phyloP scores from a whole-genome alignment of 2,329 filamentous ascomycete genomes.

The Nemania abortiva region DNA sequence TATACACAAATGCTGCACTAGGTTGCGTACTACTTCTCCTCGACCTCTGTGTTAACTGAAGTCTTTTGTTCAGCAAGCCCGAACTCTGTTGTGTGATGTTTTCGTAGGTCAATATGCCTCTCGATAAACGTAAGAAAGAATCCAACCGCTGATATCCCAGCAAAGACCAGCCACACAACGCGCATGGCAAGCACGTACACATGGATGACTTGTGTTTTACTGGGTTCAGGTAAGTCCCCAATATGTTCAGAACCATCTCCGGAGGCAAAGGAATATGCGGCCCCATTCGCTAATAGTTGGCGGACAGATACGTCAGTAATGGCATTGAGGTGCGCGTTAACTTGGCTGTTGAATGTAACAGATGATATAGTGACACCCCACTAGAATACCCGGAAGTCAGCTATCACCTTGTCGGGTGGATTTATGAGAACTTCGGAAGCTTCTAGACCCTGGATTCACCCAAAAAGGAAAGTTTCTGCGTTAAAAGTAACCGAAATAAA shows the following conservation, averaged over 20 bases:
- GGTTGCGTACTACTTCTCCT: no score
- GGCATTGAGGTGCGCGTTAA: background rate
- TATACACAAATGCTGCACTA: no score
- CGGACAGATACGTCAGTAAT: background rate
- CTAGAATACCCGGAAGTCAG: no score
- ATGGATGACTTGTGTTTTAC: background rate
- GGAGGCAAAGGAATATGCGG: background rate
- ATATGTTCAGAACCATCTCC: background rate
- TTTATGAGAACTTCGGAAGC: no score
- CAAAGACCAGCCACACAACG: constrained; percentile 1
- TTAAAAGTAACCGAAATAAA: no score
- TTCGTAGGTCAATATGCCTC: background rate
- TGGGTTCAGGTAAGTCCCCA: background rate
- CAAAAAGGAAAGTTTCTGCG: no score
- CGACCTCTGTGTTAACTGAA: no score
- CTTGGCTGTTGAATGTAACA: background rate
- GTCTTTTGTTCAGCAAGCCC: background rate
- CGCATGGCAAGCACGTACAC: background rate
- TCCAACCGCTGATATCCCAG: background rate
- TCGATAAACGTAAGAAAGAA: background rate
- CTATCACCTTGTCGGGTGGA: no score
- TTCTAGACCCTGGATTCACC: no score
- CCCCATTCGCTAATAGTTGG: background rate
- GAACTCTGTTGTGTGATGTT: background rate
- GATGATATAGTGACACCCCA: constrained; percentile 57